phyloP scores from a whole-genome alignment of 2,329 filamentous ascomycete genomes.

The Claviceps fusiformis region DNA sequence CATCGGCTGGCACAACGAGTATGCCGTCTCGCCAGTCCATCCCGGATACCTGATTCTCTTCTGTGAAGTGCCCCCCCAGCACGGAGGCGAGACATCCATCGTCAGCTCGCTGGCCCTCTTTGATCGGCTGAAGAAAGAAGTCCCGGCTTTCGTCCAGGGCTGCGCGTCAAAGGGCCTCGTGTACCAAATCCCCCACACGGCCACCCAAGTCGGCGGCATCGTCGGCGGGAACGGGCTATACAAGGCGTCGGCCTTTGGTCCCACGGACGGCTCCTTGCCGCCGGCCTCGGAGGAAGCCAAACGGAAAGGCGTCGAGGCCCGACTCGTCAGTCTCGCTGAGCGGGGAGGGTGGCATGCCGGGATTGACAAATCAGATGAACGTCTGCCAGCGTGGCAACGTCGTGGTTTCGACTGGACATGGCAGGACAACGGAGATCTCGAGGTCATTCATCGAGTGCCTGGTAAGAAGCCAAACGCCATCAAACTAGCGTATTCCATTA shows the following conservation, averaged over 20 bases:
- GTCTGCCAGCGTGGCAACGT: not conserved
- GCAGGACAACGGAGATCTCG: not conserved
- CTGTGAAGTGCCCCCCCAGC: not conserved
- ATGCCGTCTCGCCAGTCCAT: not conserved
- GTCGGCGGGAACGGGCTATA: not conserved
- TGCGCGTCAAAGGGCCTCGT: not conserved
- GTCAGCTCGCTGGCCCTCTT: not conserved
- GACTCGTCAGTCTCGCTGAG: not conserved
- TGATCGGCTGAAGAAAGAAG: not conserved
- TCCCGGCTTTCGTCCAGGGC: not conserved
- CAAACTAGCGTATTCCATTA: not conserved
- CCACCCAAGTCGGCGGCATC: not conserved
- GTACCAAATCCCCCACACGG: not conserved
- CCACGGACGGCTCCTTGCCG: not conserved
- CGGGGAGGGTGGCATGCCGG: not conserved
- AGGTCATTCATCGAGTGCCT: not conserved
- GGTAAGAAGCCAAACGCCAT: not conserved
- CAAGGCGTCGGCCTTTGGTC: not conserved
- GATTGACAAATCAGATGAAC: not conserved
- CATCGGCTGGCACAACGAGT: not conserved
- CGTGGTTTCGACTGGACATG: not conserved
- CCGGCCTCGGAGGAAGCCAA: not conserved
- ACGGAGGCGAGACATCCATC: not conserved
- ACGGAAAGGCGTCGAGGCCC: not conserved
- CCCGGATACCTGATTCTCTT: not conserved